Evolutionary conservation across 176 grass and related monocot species (phyloP).

Genomic region (Triticum urartu): DNA sequence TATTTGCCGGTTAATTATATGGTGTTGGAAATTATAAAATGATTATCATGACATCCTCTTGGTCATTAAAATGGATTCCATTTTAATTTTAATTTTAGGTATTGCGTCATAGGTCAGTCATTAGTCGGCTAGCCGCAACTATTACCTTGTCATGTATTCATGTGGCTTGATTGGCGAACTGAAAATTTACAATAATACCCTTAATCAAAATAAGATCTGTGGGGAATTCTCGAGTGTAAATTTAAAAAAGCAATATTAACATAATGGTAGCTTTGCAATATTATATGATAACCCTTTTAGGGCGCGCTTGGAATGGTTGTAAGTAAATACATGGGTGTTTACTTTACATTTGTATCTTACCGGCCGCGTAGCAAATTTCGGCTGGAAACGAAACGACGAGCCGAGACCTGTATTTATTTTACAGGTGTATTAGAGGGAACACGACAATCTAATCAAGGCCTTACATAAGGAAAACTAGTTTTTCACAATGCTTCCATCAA

Average conservation of each 20-base stretch:
- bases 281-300: background rate
- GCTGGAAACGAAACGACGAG: no score
- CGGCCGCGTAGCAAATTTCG: no score
- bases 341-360: no score
- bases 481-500: background rate
- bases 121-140: background rate
- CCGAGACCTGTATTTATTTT: no score
- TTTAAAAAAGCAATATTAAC: background rate
- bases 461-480: background rate
- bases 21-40: conserved; percentile 10
- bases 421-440: no score
- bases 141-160: background rate
- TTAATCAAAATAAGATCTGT: background rate
- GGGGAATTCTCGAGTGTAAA: background rate
- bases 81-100: background rate
- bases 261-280: conserved; percentile 1
- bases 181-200: background rate
- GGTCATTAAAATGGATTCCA: conserved; percentile 7
- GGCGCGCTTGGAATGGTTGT: no score
- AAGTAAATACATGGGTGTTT: no score
- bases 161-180: background rate
- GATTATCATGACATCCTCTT: conserved; percentile 8
- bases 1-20: background rate
- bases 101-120: background rate
- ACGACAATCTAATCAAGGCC: no score